phyloP scores from a whole-genome alignment of 2,329 filamentous ascomycete genomes.

The Zymoseptoria pseudotritici region DNA sequence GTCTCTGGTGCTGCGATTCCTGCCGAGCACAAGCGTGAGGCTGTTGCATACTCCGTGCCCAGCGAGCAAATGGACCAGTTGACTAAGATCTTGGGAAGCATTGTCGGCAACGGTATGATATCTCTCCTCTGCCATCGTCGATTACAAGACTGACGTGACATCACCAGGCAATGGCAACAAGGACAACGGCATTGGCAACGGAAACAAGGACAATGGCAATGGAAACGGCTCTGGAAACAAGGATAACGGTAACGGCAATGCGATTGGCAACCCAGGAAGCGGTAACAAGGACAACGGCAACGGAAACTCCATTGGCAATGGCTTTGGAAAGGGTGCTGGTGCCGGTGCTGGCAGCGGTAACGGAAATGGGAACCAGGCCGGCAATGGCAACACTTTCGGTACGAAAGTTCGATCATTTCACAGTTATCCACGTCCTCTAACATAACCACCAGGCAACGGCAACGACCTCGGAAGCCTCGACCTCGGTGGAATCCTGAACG shows the following conservation, averaged over 20 bases:
- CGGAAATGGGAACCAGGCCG: no score
- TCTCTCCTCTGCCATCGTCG: background rate
- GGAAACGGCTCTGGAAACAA: slow-evolving; percentile 1
- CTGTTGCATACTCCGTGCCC: background rate
- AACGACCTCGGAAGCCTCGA: background rate
- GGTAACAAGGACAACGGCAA: background rate
- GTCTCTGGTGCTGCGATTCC: slow-evolving; percentile 1
- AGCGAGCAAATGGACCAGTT: background rate
- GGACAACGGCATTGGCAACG: slow-evolving; percentile 3
- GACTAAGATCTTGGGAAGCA: slow-evolving; percentile 2
- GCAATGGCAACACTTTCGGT: background rate
- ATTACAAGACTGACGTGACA: background rate
- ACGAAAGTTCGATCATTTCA: no score
- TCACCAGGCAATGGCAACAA: slow-evolving; percentile 1
- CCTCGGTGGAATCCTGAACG: background rate
- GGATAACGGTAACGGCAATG: slow-evolving; percentile 3
- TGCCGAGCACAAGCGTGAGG: background rate
- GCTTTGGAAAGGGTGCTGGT: background rate
- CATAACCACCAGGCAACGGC: background rate
- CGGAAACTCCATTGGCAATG: background rate
- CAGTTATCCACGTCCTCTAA: no score
- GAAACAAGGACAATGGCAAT: background rate
- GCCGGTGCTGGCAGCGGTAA: no score
- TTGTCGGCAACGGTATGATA: slow-evolving; percentile 2
- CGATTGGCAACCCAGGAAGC: background rate